phyloP scores from a whole-genome alignment of 1,139 yeast genomes.

The Pichia sp. region DNA sequence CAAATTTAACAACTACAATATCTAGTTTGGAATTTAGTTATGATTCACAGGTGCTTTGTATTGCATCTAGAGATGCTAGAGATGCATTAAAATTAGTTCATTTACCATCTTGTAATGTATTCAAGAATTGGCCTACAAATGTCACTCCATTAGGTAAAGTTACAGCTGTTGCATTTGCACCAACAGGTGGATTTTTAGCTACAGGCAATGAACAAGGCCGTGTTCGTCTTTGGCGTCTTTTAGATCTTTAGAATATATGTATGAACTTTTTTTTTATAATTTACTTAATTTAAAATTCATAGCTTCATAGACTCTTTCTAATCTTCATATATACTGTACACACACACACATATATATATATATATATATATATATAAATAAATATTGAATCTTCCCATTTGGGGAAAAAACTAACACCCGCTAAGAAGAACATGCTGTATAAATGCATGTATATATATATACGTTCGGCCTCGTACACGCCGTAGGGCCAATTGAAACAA shows the following conservation, averaged over 20 bases:
- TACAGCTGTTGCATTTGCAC: slow-evolving; percentile 75
- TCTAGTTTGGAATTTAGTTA: slow-evolving; percentile 68
- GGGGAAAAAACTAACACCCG: too few relatives aligned
- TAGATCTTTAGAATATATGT: slow-evolving; percentile 42
- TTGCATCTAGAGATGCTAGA: slow-evolving; percentile 79
- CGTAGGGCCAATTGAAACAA: too few relatives aligned
- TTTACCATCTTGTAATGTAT: slow-evolving; percentile 80
- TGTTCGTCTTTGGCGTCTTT: slow-evolving; percentile 83
- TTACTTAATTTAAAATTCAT: too few relatives aligned
- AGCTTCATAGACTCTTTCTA: too few relatives aligned
- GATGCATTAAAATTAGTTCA: slow-evolving; percentile 88
- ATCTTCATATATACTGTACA: too few relatives aligned
- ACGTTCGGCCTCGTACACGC: too few relatives aligned
- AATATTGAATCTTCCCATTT: too few relatives aligned
- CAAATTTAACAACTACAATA: slow-evolving; percentile 76
- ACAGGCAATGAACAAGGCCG: slow-evolving; percentile 89
- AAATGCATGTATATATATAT: too few relatives aligned
- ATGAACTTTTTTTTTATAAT: too few relatives aligned
- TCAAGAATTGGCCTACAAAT: slow-evolving; percentile 94
- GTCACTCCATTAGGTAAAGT: slow-evolving; percentile 95
- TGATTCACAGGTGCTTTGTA: slow-evolving; percentile 84
- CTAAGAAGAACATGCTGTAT: too few relatives aligned
- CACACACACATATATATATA: too few relatives aligned
- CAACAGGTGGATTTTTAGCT: slow-evolving; percentile 76
- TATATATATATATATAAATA: too few relatives aligned